Evolutionary conservation across 148 eudicot species (phyloP), one percentile per base, ranked within the genome.

Genomic region (Polygonum aviculare): DNA sequence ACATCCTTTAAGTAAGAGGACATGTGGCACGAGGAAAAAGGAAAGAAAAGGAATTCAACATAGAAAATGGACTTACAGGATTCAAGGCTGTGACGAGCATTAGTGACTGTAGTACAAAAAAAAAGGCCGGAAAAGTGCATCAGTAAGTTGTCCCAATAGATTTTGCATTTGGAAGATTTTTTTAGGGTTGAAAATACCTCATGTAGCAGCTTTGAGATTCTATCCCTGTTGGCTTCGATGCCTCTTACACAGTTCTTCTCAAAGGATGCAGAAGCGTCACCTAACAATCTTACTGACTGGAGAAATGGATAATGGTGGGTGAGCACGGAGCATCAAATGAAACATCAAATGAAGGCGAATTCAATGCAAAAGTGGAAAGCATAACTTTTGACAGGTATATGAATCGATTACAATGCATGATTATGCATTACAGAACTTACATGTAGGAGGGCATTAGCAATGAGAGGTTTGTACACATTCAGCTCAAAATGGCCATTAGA

Each of bases 401-500:
- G 59, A 52, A 15, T 1, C 15, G 55, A 50, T 50, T 3, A 50
- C 14, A 14, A 50, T 50, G 55, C n/a, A 50, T 50, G 14, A 15
- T 35, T 8, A 59, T n/a, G 72, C 2, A 63, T 63, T 21, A 36
- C 51, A 78, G 62, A 41, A 84, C 93, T 47, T 87, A 92, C 98
- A 84, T 92, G 98, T 69, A 95, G 78, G 62, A 92, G 93, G 72
- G 86, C 86, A 82, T 88, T 90, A 52, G 98, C 97, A 73, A 95
- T 95, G 85, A 95, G 85, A 44, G 97, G 98, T 88, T 95, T 95
- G 89, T 82, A 95, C 7, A 95, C 98, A 79, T 95, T 95, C 76
- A 95, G 85, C 88, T 95, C 98, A 87, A 95, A 95, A 81, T 95
- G 98, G 75, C 98, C 98, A 87, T 92, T 92, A 81, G 96, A 85